Base-by-base conservation (phyloP, 306 rosid species). In the Phaseolus lunatus region DNA sequence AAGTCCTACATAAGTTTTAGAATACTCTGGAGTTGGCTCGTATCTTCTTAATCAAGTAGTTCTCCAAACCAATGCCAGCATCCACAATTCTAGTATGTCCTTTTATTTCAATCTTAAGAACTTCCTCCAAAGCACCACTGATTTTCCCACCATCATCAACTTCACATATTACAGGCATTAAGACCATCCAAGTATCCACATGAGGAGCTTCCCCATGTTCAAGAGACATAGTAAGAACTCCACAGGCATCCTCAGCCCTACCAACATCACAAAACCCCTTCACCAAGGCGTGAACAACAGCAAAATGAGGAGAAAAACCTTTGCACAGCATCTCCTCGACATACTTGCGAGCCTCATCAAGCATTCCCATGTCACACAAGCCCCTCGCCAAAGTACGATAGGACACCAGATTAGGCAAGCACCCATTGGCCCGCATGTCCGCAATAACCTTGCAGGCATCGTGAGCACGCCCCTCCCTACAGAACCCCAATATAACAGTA, bases 391-490 rank as follows among this genome's bases (percentile, higher is more conserved):
- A 75, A 68, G 90, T 88, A 58, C 94, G 88, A 72, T 92, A 92
- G 0, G 96, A 92, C 44, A 92, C 93, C 50, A 86, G 59, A 82
- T 90, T 92, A 4, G 98, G 97, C 67, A 90, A 78, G 76, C 98
- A 94, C 37, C 96, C 88, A 73, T 87, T 94, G 2, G 78, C 75
- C 2, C 23, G 83, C 98, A 94, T 92, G 61, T 90, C 98, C 65
- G 68, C 88, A 8, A 92, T 78, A 80, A 94, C 90, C 84, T 92
- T 94, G 72, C 92, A 87, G 72, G 97, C 96, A 77, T 94, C 93
- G 1, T 27, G 53, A 3, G 95, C 85, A 5, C 87, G 89, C n/a
- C 96, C 95, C 79, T 90, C 95, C 64, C 96, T 85, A 53, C 97
- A 86, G 75, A 90, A 94, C 33, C 98, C 98, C 19, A 72, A 57